These are phyloP conservation scores for Petrea volubilis DNA, from an alignment of 257 asterid genomes.

Conservation along the genomic window DNA sequence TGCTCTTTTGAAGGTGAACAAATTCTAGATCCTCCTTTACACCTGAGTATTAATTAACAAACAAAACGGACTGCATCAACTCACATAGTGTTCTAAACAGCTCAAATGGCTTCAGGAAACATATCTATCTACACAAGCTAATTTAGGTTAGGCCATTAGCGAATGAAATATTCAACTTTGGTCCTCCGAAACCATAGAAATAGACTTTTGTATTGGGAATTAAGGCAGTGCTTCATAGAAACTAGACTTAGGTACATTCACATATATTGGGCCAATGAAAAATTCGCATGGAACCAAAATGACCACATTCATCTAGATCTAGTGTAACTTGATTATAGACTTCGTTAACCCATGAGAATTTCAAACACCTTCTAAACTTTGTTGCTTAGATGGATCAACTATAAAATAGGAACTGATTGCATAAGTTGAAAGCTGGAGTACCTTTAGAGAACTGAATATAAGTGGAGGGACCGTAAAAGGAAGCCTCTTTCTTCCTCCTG, in stretches of 20 bases:
- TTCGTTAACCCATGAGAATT: slow-evolving; percentile 15
- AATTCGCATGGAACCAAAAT: not conserved
- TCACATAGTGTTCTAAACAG: not conserved
- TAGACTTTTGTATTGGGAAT: not conserved
- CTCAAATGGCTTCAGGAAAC: not conserved
- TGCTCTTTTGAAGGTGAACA: not conserved
- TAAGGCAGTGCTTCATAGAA: not conserved
- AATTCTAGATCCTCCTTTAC: not conserved
- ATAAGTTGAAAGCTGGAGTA: slow-evolving; percentile 31
- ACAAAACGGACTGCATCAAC: not conserved
- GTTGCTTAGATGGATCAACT: slow-evolving; percentile 20
- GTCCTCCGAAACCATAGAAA: not conserved
- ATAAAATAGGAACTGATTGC: slow-evolving; percentile 16
- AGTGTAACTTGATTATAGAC: slow-evolving; percentile 1
- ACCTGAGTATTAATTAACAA: not conserved
- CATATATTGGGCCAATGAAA: not conserved
- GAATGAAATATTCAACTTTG: not conserved
- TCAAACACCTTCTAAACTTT: slow-evolving; percentile 8
- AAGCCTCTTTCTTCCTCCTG: slow-evolving; percentile 93
- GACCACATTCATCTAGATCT: not conserved
- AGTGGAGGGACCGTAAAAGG: slow-evolving; percentile 89
- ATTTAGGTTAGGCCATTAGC: not conserved
- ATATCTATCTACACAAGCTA: not conserved
- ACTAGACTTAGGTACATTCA: not conserved
- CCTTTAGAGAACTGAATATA: slow-evolving; percentile 85